Conservation (phyloP, 805 yeast species). For the Ogataea thermomethanolica region DNA sequence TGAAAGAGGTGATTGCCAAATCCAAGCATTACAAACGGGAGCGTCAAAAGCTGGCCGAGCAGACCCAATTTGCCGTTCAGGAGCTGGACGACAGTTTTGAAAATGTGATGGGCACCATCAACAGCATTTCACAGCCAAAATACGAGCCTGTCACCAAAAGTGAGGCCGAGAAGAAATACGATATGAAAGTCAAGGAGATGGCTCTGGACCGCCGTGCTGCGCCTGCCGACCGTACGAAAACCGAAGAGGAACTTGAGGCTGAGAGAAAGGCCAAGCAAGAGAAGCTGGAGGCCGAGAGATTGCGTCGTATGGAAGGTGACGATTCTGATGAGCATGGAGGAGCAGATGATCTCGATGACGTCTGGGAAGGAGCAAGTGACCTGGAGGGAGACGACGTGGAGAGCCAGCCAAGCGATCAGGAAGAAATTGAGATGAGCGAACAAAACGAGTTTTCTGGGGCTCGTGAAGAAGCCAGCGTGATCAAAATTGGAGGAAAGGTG, state of each 20-base stretch:
- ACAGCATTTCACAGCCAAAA: conserved; percentile 26
- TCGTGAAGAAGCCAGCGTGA: conserved; percentile 18
- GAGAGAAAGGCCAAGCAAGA: conserved; percentile 61
- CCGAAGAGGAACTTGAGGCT: conserved; percentile 62
- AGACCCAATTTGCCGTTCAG: conserved; percentile 55
- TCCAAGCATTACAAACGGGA: conserved; percentile 74
- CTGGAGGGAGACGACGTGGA: conserved; percentile 38
- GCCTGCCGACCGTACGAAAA: conserved; percentile 78
- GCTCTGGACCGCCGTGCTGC: conserved; percentile 71
- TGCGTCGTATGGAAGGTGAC: conserved; percentile 69
- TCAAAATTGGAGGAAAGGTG: conserved; percentile 34
- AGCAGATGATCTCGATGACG: conserved; percentile 68
- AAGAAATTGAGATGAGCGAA: conserved; percentile 27
- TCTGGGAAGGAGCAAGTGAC: conserved; percentile 59
- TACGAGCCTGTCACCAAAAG: conserved; percentile 35
- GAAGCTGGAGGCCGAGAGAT: conserved; percentile 63
- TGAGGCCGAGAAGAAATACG: conserved; percentile 52
- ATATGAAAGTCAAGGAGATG: conserved; percentile 61
- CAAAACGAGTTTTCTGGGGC: conserved; percentile 9
- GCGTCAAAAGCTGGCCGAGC: conserved; percentile 63
- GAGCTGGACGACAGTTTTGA: conserved; percentile 73
- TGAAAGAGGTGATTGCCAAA: conserved; percentile 82
- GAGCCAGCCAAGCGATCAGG: conserved; percentile 28
- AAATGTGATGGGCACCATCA: conserved; percentile 49
- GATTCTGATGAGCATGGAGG: conserved; percentile 38